A percentile compares a stretch with the other conserved stretches of the same genome.
These are phyloP conservation scores for Pyrrhoderma noxium DNA, from an alignment of 1,284 basidiomycete genomes.

Conservation along the genomic window DNA sequence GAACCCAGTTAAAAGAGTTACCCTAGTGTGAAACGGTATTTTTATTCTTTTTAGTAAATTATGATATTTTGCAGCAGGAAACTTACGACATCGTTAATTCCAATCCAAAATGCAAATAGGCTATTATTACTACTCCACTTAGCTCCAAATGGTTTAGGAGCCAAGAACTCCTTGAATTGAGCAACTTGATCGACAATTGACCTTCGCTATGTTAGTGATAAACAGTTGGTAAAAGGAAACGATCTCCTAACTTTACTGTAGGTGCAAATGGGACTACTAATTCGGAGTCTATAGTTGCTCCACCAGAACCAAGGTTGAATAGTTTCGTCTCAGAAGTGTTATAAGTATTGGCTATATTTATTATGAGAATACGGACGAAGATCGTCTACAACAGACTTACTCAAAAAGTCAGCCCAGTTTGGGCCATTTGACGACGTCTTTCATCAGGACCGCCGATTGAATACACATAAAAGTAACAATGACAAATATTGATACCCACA, in stretches of 20 bases:
- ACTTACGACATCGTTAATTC: slow-evolving; percentile 56
- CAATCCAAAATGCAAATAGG: slow-evolving; percentile 58
- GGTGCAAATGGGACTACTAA: slow-evolving; percentile 50
- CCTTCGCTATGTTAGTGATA: slow-evolving; percentile 27
- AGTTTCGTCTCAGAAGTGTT: slow-evolving; percentile 51
- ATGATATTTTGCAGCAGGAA: neutral
- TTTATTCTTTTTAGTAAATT: too few species aligned
- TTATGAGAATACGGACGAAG: slow-evolving; percentile 8
- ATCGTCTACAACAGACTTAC: slow-evolving; percentile 26
- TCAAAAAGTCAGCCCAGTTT: slow-evolving; percentile 53
- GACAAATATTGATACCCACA: slow-evolving; percentile 31
- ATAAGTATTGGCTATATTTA: slow-evolving; percentile 34
- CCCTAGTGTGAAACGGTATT: slow-evolving; percentile 39
- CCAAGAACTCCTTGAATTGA: slow-evolving; percentile 46
- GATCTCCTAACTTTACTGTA: slow-evolving; percentile 41
- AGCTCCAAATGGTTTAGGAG: slow-evolving; percentile 43
- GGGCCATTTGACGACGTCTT: slow-evolving; percentile 57
- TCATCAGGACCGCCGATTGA: slow-evolving; percentile 4
- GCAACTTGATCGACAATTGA: slow-evolving; percentile 57
- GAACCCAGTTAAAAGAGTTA: slow-evolving; percentile 38
- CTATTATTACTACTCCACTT: slow-evolving; percentile 48
- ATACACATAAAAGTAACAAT: slow-evolving; percentile 6
- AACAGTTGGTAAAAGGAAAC: neutral
- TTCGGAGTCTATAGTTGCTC: slow-evolving; percentile 55
- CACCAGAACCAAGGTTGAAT: slow-evolving; percentile 53